Percentiles rank a stretch among this genome's conserved stretches.
Conservation (phyloP, 1,139 yeast species). For the Spathaspora sp. region DNA sequence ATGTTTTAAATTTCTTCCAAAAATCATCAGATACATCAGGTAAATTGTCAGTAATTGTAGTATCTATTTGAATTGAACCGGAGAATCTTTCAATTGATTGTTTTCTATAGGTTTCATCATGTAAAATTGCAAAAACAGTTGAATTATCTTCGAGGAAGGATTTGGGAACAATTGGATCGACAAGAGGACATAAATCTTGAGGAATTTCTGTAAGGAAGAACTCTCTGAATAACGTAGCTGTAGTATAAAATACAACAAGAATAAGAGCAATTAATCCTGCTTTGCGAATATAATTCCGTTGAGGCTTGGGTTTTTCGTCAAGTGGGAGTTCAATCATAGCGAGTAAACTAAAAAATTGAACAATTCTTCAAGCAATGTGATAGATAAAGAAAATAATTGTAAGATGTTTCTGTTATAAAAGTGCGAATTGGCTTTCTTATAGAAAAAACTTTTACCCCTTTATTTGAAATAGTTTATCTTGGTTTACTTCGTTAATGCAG, state of each 20-base stretch:
- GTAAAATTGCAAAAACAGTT: constrained; percentile 31
- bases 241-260: background rate
- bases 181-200: constrained; percentile 28
- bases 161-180: constrained; percentile 30
- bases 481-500: background rate
- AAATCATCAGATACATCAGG: constrained; percentile 38
- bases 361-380: too few species aligned
- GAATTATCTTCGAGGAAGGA: constrained; percentile 32
- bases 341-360: too few species aligned
- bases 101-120: constrained; percentile 34
- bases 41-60: constrained; percentile 45
- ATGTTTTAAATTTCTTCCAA: constrained; percentile 47
- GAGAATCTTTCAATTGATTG: constrained; percentile 36
- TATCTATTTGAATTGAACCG: constrained; percentile 45
- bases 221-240: background rate
- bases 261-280: background rate
- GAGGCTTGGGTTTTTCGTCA: background rate
- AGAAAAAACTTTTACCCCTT: background rate
- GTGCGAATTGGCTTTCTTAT: too few species aligned
- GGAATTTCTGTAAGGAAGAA: constrained; percentile 10
- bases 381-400: too few species aligned
- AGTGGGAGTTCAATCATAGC: background rate
- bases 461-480: background rate
- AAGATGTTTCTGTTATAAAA: too few species aligned
- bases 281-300: background rate